Evolutionary conservation across 2,329 filamentous ascomycete species (phyloP), one percentile per base, ranked within the genome.

Genomic region (Colletotrichum tamarilloi): DNA sequence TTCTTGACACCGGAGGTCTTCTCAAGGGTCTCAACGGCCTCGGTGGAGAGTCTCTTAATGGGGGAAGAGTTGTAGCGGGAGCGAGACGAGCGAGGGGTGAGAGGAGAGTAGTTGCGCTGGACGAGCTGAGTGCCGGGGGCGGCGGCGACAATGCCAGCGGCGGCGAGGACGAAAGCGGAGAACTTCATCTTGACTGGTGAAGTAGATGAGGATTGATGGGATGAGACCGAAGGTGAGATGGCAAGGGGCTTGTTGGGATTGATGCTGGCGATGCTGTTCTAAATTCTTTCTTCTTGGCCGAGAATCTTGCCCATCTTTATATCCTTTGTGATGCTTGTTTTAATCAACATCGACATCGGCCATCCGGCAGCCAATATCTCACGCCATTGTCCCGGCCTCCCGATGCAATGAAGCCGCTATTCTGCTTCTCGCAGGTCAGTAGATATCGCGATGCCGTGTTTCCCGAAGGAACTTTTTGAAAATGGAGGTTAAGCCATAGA

Each of bases 141-240:
- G 46, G 76, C 76, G 42, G 75, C 71, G 19, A 68, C 72, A 14
- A 76, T 59, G 72, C 72, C 73, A 16, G 70, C 73, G 22, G 72
- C 55, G 65, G 73, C 68, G 22, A 71, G 72, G 53, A 76, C 62
- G 59, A 75, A 62, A 57, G 62, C 26, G 28, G 62, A n/a, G 68
- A 66, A 73, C 74, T 77, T 73, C 70, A 70, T 73, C 2, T 65
- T 66, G 49, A 49, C 26, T 24, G 24, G 1, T 6, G 32, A 14
- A 14, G 38, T 42, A 19, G 6, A 5, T 12, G 1, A 5, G 12
- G 19, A 19, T n/a, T 38, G 38, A 6, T 9, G 30, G 22, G 22
- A 16, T 9, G 38, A 28, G 49, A 57, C 2, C 56, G 35, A 70
- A 59, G 67, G 38, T 49, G 26, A 26, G 59, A 30, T 64, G 35